Evolutionary conservation across 192 early-diverging fungal genomes (phyloP).

Genomic region (Geranomyces variabilis): DNA sequence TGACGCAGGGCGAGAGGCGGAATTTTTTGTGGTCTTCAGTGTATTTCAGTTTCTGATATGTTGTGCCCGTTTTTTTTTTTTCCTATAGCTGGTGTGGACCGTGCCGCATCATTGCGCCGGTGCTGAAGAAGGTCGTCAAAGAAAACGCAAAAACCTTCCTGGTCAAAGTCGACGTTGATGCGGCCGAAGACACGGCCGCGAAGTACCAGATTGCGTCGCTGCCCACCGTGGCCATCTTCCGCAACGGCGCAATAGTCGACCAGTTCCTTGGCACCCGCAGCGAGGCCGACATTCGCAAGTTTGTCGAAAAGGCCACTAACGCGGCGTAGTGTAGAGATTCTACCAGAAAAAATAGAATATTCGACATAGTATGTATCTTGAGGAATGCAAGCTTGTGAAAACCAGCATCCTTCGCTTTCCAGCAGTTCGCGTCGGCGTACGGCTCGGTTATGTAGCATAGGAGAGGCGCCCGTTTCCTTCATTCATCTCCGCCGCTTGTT

Average conservation of each 20-base stretch:
- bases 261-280: conserved; percentile 67
- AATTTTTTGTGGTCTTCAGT: too few species aligned
- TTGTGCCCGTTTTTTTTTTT: not conserved
- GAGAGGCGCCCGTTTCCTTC: too few species aligned
- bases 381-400: too few species aligned
- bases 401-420: too few species aligned
- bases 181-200: conserved; percentile 57
- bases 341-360: not conserved
- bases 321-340: not conserved
- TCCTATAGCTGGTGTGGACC: conserved; percentile 77
- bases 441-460: too few species aligned
- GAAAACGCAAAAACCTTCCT: conserved; percentile 68
- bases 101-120: conserved; percentile 76
- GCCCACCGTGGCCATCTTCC: conserved; percentile 77
- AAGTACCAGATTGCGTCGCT: conserved; percentile 73
- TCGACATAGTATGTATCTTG: too few species aligned
- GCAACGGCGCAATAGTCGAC: conserved; percentile 63
- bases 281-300: conserved; percentile 54
- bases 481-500: too few species aligned
- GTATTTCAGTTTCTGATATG: too few species aligned
- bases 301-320: conserved; percentile 47
- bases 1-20: not conserved
- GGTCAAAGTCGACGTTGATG: conserved; percentile 79
- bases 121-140: conserved; percentile 66
- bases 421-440: too few species aligned